phyloP scores from a whole-genome alignment of 305 asterid genomes.

The Rubia peregrina region DNA sequence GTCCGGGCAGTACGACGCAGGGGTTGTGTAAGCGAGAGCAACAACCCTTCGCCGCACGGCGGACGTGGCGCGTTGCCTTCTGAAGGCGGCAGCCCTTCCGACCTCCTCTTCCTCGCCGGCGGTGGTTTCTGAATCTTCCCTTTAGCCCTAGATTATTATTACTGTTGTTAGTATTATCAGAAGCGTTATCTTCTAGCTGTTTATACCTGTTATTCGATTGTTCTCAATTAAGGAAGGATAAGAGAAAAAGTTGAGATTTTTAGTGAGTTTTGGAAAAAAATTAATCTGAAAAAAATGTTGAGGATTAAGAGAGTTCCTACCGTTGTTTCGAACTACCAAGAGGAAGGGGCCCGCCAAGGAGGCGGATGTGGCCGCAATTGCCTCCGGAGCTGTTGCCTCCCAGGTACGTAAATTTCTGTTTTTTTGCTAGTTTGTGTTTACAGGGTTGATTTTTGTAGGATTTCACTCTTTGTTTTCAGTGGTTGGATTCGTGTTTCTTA shows the following conservation, averaged over 20 bases:
- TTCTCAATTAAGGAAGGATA: not conserved
- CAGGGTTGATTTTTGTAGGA: not conserved
- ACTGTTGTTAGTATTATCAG: not conserved
- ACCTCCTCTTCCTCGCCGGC: constrained; percentile 98
- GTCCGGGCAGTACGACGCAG: constrained; percentile 64
- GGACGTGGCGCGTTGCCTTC: constrained; percentile 96
- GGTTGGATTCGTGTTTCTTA: not conserved
- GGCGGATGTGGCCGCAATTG: constrained; percentile 91
- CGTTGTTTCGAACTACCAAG: constrained; percentile 78
- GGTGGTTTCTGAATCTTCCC: constrained; percentile 40
- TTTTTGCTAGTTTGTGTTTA: not conserved
- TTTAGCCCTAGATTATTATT: not conserved
- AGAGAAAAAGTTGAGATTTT: not conserved
- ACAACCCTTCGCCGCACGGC: constrained; percentile 93
- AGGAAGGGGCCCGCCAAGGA: constrained; percentile 39
- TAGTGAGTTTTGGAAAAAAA: constrained; percentile 1
- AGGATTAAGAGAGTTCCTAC: constrained; percentile 91
- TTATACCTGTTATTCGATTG: not conserved
- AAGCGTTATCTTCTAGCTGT: not conserved
- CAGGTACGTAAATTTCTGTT: constrained; percentile 33
- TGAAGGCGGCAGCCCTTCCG: constrained; percentile 99
- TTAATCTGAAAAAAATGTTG: constrained; percentile 37
- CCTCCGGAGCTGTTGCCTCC: constrained; percentile 70
- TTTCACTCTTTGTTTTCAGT: not conserved
- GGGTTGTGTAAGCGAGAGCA: constrained; percentile 61